Evolutionary conservation across 2,329 filamentous ascomycete species (phyloP).

Genomic region (Colletotrichum tofieldiae): DNA sequence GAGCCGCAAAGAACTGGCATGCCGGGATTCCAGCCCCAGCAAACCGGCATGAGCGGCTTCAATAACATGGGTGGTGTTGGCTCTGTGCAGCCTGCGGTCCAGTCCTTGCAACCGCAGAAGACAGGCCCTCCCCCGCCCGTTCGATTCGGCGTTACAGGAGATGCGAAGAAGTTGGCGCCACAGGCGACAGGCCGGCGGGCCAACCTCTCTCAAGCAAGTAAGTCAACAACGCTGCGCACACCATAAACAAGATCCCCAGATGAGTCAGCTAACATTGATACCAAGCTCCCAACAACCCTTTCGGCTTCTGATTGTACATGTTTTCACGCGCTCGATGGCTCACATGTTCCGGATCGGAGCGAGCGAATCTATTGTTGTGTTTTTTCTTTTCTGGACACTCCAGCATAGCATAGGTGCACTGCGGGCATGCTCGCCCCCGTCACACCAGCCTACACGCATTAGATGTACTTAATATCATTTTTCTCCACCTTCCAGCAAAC

Average conservation of each 20-base stretch:
- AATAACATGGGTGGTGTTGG: slow-evolving; percentile 45
- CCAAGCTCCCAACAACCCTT: slow-evolving; percentile 68
- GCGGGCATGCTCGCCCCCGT: slow-evolving; percentile 15
- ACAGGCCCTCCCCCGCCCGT: slow-evolving; percentile 85
- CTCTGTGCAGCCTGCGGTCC: slow-evolving; percentile 56
- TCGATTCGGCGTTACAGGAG: slow-evolving; percentile 84
- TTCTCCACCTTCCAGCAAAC: neutral
- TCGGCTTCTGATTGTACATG: slow-evolving; percentile 60
- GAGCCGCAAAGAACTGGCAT: slow-evolving; percentile 74
- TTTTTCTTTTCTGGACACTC: slow-evolving; percentile 34
- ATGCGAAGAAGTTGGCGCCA: slow-evolving; percentile 82
- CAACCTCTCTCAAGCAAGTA: slow-evolving; percentile 95
- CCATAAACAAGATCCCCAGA: neutral
- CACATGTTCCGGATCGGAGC: slow-evolving; percentile 4
- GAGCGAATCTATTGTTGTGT: slow-evolving; percentile 25
- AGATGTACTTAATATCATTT: slow-evolving; percentile 40
- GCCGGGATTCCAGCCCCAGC: slow-evolving; percentile 63
- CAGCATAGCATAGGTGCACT: slow-evolving; percentile 32
- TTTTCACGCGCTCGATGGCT: slow-evolving; percentile 6
- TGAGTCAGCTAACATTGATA: slow-evolving; percentile 40
- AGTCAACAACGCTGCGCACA: slow-evolving; percentile 63
- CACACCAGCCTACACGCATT: slow-evolving; percentile 28
- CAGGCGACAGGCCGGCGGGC: slow-evolving; percentile 92
- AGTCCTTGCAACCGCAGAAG: slow-evolving; percentile 63
- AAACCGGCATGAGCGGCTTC: slow-evolving; percentile 67